Base-by-base conservation (phyloP, 805 yeast species). In the Yarrowia sp. region DNA sequence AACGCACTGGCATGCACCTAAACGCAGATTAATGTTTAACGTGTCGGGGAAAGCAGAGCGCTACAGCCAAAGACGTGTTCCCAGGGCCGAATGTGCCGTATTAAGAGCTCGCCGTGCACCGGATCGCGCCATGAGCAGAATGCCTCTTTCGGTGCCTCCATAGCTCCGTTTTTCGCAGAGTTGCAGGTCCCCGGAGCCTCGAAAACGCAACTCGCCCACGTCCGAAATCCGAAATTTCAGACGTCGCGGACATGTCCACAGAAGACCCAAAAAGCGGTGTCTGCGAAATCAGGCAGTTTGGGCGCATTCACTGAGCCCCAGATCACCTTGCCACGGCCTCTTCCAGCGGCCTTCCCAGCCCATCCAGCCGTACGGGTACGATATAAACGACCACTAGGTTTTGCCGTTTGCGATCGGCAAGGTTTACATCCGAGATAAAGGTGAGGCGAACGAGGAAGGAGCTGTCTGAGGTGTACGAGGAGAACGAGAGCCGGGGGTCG, bases 381-480 rank as follows among this genome's bases (percentile, higher is more conserved):
- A 44, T 12, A 19, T 29, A 44, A 44, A 44, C 51, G 51, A 44
- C 18, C 35, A 18, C 35, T 27, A 29, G 51, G 51, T 44, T 44
- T 9, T 29, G 51, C 51, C 51, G 51, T 44, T 44, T 44, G 16
- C 7, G 35, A 44, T 42, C 24, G 29, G 51, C 51, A 44, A 44
- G 51, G 51, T 44, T 44, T 44, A 44, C 9, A 29, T 27, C 51
- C 51, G 51, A 25, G 51, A 44, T 44, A 44, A 44, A n/a, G n/a
- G n/a, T n/a, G 29, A 21, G 18, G 27, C 14, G 24, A 36, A 24
- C n/a, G 29, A 19, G 41, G 21, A 16, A 31, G 35, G 7, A n/a
- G n/a, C n/a, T n/a, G n/a, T n/a, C n/a, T n/a, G n/a, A n/a, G n/a
- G n/a, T n/a, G n/a, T n/a, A n/a, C n/a, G n/a, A n/a, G n/a, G n/a